Conservation (phyloP, 2,329 filamentous ascomycete species). For the Balansia obtecta region DNA sequence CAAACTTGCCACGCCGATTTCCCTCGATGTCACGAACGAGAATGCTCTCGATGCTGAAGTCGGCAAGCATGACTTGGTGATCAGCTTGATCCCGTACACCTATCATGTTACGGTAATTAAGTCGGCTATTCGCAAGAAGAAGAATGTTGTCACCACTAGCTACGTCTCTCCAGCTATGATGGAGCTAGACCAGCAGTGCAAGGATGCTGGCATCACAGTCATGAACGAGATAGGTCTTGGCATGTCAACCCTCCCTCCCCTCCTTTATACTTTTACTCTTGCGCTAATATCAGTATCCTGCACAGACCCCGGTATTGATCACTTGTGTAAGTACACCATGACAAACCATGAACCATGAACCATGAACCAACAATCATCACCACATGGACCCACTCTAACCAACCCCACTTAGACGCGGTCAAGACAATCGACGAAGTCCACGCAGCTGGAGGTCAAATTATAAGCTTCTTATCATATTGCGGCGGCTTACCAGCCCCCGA, state of each 20-base stretch:
- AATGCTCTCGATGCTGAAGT: constrained; percentile 70
- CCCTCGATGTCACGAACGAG: constrained; percentile 71
- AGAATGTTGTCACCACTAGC: constrained; percentile 88
- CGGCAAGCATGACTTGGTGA: constrained; percentile 66
- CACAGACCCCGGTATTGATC: constrained; percentile 60
- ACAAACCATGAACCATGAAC: too few species aligned
- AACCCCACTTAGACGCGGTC: constrained; percentile 52
- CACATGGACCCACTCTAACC: not conserved
- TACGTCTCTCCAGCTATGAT: constrained; percentile 90
- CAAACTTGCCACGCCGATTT: constrained; percentile 61
- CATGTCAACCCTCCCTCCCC: constrained; percentile 1
- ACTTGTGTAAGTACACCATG: constrained; percentile 28
- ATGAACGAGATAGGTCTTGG: constrained; percentile 87
- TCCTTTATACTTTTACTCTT: not conserved
- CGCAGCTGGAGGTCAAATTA: constrained; percentile 72
- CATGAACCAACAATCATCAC: too few species aligned
- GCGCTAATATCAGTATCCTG: not conserved
- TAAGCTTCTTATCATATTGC: constrained; percentile 72
- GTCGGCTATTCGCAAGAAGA: constrained; percentile 84
- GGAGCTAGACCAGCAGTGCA: constrained; percentile 70
- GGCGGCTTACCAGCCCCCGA: constrained; percentile 57
- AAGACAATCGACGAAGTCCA: constrained; percentile 86
- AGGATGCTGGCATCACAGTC: constrained; percentile 88
- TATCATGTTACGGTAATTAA: constrained; percentile 86
- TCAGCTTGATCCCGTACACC: constrained; percentile 82